These are phyloP conservation scores for Peribolospora kevripleyi DNA, from an alignment of 768 basidiomycete species.

Conservation along the genomic window DNA sequence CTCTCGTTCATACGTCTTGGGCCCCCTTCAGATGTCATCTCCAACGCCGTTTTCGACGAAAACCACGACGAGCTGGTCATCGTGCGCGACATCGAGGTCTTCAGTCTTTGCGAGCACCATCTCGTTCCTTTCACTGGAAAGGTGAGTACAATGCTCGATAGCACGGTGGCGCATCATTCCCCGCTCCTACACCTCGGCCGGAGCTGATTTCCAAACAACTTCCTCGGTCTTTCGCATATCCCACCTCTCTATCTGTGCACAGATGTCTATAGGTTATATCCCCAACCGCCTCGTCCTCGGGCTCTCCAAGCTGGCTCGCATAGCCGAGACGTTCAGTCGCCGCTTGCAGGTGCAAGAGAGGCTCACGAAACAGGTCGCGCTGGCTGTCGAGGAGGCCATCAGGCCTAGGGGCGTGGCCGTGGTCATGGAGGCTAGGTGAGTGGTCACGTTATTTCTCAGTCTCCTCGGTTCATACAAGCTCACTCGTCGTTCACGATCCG, in stretches of 20 bases:
- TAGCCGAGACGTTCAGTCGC: constrained; percentile 89
- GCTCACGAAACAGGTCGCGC: constrained; percentile 85
- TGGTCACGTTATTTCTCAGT: constrained; percentile 8
- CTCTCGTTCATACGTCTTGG: background rate
- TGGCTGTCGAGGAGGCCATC: constrained; percentile 96
- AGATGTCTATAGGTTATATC: constrained; percentile 96
- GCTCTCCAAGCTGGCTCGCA: constrained; percentile 81
- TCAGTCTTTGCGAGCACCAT: constrained; percentile 94
- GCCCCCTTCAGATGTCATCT: constrained; percentile 55
- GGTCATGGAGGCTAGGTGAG: constrained; percentile 94
- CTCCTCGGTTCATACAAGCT: background rate
- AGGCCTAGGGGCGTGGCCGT: constrained; percentile 93
- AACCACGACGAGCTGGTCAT: constrained; percentile 99
- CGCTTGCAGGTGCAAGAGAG: constrained; percentile 94
- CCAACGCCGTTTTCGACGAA: constrained; percentile 92
- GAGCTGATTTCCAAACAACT: constrained; percentile 1
- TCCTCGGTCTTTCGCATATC: background rate
- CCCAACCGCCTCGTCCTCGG: constrained; percentile 85
- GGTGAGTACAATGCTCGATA: constrained; percentile 27
- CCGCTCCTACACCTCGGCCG: background rate
- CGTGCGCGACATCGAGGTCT: constrained; percentile 89
- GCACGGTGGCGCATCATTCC: background rate
- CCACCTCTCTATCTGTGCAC: constrained; percentile 9
- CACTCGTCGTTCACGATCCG: background rate
- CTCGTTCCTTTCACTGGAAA: constrained; percentile 94